Conservation (phyloP, 1,139 yeast genomes). For the Pneumocystis jirovecii region DNA sequence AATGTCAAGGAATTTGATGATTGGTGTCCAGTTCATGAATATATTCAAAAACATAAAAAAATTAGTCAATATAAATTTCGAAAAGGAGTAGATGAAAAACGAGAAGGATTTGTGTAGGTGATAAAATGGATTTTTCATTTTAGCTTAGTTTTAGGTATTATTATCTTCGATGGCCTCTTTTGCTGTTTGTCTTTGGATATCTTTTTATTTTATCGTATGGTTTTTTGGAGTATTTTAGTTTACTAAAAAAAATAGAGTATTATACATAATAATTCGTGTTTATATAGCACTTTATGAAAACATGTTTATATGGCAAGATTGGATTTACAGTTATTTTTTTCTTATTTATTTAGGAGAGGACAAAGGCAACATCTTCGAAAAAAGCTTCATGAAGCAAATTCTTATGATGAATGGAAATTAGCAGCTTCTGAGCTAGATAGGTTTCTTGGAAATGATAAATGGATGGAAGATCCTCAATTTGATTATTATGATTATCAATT, state of each 20-base stretch:
- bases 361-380: constrained; percentile 37
- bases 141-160: background rate
- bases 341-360: constrained; percentile 39
- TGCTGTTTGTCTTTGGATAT: background rate
- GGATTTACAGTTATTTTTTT: constrained; percentile 18
- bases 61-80: background rate
- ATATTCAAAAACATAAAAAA: background rate
- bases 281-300: background rate
- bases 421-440: constrained; percentile 46
- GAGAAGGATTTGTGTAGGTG: background rate
- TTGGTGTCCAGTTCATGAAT: background rate
- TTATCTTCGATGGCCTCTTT: background rate
- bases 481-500: constrained; percentile 58
- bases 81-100: background rate
- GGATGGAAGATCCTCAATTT: constrained; percentile 50
- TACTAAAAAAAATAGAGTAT: background rate
- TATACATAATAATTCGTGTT: background rate
- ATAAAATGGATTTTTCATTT: background rate
- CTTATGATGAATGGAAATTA: constrained; percentile 47
- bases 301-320: background rate
- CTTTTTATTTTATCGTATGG: background rate
- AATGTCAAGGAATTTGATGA: background rate
- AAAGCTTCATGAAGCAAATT: constrained; percentile 33
- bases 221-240: background rate
- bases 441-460: constrained; percentile 42